Percentiles rank a stretch among this genome's conserved stretches.
phyloP scores from a whole-genome alignment of 208 protist genomes.

The Leishmania lainsoni region DNA sequence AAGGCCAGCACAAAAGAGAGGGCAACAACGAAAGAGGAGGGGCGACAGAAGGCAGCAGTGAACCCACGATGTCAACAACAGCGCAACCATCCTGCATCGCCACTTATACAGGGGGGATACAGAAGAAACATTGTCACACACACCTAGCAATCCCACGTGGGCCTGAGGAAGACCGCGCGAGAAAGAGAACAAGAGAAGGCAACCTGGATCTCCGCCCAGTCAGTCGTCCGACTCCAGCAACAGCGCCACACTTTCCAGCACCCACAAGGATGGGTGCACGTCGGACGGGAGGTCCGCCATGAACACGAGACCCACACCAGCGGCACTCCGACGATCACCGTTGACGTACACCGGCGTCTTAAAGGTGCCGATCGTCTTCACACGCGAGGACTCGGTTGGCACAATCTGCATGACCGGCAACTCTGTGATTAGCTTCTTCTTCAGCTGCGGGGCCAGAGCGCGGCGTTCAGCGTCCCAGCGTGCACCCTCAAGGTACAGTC shows the following conservation, averaged over 20 bases:
- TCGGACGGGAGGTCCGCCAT: conserved; percentile 95
- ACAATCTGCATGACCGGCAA: conserved; percentile 98
- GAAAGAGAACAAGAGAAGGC: neutral
- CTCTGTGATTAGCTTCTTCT: conserved; percentile 96
- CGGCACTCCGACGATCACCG: conserved; percentile 95
- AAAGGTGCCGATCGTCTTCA: conserved; percentile 96
- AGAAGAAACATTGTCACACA: conserved; percentile 10
- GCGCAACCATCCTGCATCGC: neutral
- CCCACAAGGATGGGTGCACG: conserved; percentile 95
- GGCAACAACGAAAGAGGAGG: neutral
- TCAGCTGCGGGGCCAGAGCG: conserved; percentile 86
- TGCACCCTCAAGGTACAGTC: conserved; percentile 98
- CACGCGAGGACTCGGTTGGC: conserved; percentile 94
- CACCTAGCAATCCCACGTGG: neutral
- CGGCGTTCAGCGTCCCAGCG: conserved; percentile 93
- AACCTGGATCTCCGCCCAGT: neutral
- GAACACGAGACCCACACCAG: conserved; percentile 98
- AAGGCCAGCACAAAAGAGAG: neutral
- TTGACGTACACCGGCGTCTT: conserved; percentile 99
- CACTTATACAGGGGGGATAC: neutral
- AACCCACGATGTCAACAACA: neutral
- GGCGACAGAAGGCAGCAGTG: neutral
- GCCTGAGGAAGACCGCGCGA: neutral
- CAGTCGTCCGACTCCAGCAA: conserved; percentile 94
- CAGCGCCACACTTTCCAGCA: conserved; percentile 96